Evolutionary conservation across 2,329 filamentous ascomycete genomes (phyloP).

Genomic region (Pestalotiopsis sp.): DNA sequence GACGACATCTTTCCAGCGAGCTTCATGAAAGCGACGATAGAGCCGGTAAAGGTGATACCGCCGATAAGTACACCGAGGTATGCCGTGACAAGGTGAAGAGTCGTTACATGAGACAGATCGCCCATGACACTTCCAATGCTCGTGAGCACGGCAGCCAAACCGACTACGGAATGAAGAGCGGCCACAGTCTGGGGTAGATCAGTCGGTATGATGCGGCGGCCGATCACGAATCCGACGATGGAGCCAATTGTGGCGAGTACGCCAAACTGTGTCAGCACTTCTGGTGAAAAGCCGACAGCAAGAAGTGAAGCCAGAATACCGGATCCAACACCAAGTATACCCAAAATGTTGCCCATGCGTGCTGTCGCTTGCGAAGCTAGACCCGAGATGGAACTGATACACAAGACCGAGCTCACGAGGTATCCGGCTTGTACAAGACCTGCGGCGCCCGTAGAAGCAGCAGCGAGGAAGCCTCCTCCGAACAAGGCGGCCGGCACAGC

Average conservation of each 20-base stretch:
- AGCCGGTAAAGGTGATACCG: constrained; percentile 89
- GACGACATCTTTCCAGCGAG: constrained; percentile 83
- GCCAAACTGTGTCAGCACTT: constrained; percentile 80
- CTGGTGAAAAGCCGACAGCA: constrained; percentile 78
- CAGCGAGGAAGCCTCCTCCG: constrained; percentile 78
- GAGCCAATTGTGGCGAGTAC: constrained; percentile 73
- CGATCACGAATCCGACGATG: constrained; percentile 71
- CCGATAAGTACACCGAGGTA: constrained; percentile 86
- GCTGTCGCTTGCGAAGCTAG: constrained; percentile 83
- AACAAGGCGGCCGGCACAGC: constrained; percentile 77
- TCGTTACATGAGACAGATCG: constrained; percentile 70
- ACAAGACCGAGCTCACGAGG: constrained; percentile 80
- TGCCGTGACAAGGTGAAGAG: constrained; percentile 80
- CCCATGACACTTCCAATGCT: constrained; percentile 86
- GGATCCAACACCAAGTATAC: constrained; percentile 81
- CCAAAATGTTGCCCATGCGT: constrained; percentile 81
- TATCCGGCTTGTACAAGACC: constrained; percentile 88
- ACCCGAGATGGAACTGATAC: constrained; percentile 81
- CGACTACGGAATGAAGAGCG: constrained; percentile 86
- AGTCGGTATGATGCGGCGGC: constrained; percentile 84
- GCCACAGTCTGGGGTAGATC: constrained; percentile 89
- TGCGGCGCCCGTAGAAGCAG: constrained; percentile 78
- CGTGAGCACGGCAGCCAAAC: constrained; percentile 84
- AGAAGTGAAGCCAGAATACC: constrained; percentile 82
- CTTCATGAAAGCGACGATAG: constrained; percentile 87